Evolutionary conservation across 2,329 filamentous ascomycete genomes (phyloP), one percentile per base, ranked within the genome.

Genomic region (Penicillium sp.): DNA sequence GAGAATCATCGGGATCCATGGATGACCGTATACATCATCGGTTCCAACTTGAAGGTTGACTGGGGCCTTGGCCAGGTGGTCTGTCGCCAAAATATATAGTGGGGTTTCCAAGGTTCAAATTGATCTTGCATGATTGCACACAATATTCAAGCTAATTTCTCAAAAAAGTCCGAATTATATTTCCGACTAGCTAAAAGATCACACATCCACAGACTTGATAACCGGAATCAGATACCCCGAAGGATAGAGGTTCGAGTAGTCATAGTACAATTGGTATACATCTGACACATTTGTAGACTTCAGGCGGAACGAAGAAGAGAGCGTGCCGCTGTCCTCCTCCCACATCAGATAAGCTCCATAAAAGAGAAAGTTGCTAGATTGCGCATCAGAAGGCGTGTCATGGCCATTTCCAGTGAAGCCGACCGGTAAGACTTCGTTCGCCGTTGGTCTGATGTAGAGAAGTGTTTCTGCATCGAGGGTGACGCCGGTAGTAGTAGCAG

Each of bases 341-440:
- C 60, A 64, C 60, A 59, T 59, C 42, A 62, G 46, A 36, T 53
- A 61, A 2, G 40, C 52, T 19, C 61, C 61, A 7, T 62, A 63
- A 21, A 61, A 63, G 24, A 61, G 14, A 43, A 57, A 63, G n/a
- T 36, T 23, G 9, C 49, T 36, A 2, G 48, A 44, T 0, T 10
- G 28, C 1, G 60, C 58, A 56, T 57, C 55, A 2, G 50, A 47
- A 5, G 61, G 60, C 2, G 42, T 49, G 5, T 47, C 39, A 23
- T 37, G 11, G 1, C 51, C 50, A 21, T 63, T 61, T 1, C 55
- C 58, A 11, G 60, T 63, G 36, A 63, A 62, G 3, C 61, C 61
- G 11, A 63, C 58, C 6, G 58, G 28, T 0, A 59, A 26, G 34
- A 62, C 51, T n/a, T 58, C 21, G 19, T 58, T 24, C 3, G 26